Evolutionary conservation across 371 early-diverging fungal species (phyloP).

Genomic region (Conidiobolus incongruus): DNA sequence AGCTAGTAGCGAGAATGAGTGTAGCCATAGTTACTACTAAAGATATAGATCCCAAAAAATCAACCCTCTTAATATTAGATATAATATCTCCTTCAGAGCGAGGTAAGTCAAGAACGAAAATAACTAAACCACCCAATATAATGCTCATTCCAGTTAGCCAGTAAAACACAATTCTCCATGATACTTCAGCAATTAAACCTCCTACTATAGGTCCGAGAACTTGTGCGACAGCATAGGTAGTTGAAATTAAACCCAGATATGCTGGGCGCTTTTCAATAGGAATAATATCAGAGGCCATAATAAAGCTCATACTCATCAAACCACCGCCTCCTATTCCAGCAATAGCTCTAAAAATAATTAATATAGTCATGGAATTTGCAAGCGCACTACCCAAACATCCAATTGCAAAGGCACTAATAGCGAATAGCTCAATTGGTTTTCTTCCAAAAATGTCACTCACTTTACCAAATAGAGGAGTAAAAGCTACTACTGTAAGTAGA

Average conservation of each 20-base stretch:
- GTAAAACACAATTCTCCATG: conserved; percentile 11
- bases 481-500: not conserved
- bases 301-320: conserved; percentile 33
- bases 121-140: conserved; percentile 14
- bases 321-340: conserved; percentile 42
- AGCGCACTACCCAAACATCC: conserved; percentile 36
- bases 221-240: conserved; percentile 33
- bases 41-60: conserved; percentile 22
- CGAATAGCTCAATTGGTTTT: conserved; percentile 19
- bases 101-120: conserved; percentile 22
- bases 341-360: conserved; percentile 34
- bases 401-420: conserved; percentile 25
- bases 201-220: conserved; percentile 1
- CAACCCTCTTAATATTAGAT: conserved; percentile 20
- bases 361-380: conserved; percentile 21
- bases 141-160: conserved; percentile 27
- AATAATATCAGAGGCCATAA: conserved; percentile 46
- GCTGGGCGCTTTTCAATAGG: conserved; percentile 38
- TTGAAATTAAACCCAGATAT: conserved; percentile 28
- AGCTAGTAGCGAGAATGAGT: not conserved
- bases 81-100: conserved; percentile 13
- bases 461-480: conserved; percentile 3
- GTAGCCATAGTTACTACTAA: conserved; percentile 15
- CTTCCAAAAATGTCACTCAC: conserved; percentile 36
- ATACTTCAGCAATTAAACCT: conserved; percentile 1